Conservation (phyloP, 129 eudicot genomes). For the Ambrosia trifida region DNA sequence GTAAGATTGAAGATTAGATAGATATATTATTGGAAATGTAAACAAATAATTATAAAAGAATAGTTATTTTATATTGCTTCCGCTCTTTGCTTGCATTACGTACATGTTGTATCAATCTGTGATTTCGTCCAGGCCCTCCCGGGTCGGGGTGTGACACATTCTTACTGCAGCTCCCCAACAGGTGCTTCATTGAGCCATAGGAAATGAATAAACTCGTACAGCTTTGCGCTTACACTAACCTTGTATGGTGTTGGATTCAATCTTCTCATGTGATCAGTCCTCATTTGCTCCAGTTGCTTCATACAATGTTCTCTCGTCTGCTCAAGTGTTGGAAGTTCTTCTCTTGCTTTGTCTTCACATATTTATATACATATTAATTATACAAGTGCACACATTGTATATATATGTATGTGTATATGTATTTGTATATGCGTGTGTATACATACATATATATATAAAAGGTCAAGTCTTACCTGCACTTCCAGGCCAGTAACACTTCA, state of each 20-base stretch:
- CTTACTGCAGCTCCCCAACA: slow-evolving; percentile 83
- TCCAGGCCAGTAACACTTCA: slow-evolving; percentile 96
- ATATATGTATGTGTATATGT: neutral
- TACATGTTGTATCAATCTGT: no score
- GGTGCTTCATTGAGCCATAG: slow-evolving; percentile 99
- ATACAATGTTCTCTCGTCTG: slow-evolving; percentile 78
- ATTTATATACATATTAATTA: neutral
- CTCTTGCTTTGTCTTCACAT: slow-evolving; percentile 66
- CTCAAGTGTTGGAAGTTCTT: slow-evolving; percentile 69
- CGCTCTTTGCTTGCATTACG: no score
- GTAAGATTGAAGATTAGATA: no score
- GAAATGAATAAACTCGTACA: slow-evolving; percentile 96
- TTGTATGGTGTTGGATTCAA: slow-evolving; percentile 99
- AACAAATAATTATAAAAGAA: no score
- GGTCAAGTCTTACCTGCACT: slow-evolving; percentile 53
- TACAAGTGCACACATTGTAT: neutral
- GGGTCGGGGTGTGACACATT: no score
- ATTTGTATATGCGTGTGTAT: neutral
- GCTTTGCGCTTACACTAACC: slow-evolving; percentile 94
- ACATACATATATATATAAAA: neutral
- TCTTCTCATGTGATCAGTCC: slow-evolving; percentile 98
- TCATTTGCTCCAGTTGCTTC: slow-evolving; percentile 81
- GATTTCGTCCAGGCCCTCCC: no score
- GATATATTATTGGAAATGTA: no score
- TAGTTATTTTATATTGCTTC: no score